Percentiles rank a stretch among this genome's conserved stretches.
Evolutionary conservation across 768 basidiomycete genomes (phyloP).

Genomic region (Mrakia gelida): DNA sequence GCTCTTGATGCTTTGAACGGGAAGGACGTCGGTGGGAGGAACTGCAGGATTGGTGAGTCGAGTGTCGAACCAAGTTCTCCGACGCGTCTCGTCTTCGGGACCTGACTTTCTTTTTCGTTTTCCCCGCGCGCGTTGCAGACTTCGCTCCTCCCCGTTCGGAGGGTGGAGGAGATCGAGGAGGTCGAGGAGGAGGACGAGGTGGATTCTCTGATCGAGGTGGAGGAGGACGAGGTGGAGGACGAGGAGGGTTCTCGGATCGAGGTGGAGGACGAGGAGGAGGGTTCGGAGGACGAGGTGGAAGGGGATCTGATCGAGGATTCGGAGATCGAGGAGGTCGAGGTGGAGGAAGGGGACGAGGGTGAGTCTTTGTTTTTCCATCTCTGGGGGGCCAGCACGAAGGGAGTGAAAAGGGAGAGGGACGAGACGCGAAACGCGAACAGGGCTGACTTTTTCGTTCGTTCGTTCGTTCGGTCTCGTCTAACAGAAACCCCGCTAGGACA

Average conservation of each 20-base stretch:
- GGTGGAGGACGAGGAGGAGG: slow-evolving; percentile 43
- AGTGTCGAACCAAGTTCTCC: background rate
- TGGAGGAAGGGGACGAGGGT: slow-evolving; percentile 43
- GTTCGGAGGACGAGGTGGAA: slow-evolving; percentile 18
- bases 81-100: background rate
- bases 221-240: slow-evolving; percentile 12
- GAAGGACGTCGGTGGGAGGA: slow-evolving; percentile 72
- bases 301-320: slow-evolving; percentile 36
- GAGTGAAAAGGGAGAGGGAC: slow-evolving; percentile 31
- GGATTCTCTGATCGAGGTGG: slow-evolving; percentile 40
- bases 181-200: slow-evolving; percentile 47
- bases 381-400: too few relatives aligned
- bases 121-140: background rate
- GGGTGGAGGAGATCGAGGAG: slow-evolving; percentile 51
- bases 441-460: background rate
- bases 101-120: background rate
- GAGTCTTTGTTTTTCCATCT: background rate
- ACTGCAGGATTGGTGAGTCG: slow-evolving; percentile 63
- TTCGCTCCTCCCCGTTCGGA: slow-evolving; percentile 20
- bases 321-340: slow-evolving; percentile 41
- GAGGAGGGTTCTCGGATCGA: slow-evolving; percentile 42
- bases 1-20: slow-evolving; percentile 66
- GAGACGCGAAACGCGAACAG: background rate
- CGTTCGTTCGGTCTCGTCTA: background rate
- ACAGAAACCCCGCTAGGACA: slow-evolving; percentile 45